These are phyloP conservation scores for Saccharomyces hybrid DNA, from an alignment of 1,139 yeast species.

Conservation along the genomic window DNA sequence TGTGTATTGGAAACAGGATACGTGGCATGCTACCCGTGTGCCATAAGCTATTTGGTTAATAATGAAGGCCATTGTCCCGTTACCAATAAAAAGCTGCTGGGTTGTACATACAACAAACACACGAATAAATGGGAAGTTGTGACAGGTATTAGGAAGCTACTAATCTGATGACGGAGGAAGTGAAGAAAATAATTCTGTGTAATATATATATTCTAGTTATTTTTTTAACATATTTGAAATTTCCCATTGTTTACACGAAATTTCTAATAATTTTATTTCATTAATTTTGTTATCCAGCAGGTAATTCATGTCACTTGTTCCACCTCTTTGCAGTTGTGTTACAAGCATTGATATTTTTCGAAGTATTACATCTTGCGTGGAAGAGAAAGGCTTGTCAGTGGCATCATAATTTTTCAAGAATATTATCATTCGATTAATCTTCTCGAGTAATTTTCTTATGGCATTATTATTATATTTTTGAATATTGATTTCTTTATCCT, in stretches of 20 bases:
- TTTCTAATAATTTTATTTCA: slow-evolving; percentile 18
- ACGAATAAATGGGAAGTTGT: slow-evolving; percentile 61
- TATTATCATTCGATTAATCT: slow-evolving; percentile 15
- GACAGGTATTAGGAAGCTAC: slow-evolving; percentile 59
- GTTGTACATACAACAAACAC: slow-evolving; percentile 58
- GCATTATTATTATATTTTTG: slow-evolving; percentile 9
- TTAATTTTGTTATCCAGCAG: slow-evolving; percentile 21
- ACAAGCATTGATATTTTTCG: slow-evolving; percentile 18
- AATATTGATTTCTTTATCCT: neutral
- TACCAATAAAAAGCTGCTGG: slow-evolving; percentile 63
- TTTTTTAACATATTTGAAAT: slow-evolving; percentile 8
- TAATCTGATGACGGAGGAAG: slow-evolving; percentile 37
- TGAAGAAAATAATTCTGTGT: neutral
- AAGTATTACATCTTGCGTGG: slow-evolving; percentile 14
- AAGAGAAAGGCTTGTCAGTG: neutral
- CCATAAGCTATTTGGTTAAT: slow-evolving; percentile 49
- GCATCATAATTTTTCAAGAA: slow-evolving; percentile 12
- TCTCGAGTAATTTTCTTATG: slow-evolving; percentile 10
- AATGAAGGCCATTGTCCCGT: slow-evolving; percentile 81
- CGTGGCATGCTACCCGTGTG: slow-evolving; percentile 85
- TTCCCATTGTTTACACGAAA: slow-evolving; percentile 27
- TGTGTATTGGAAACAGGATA: slow-evolving; percentile 87
- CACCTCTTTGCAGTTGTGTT: slow-evolving; percentile 13
- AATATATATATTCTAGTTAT: neutral
- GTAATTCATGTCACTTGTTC: slow-evolving; percentile 22